phyloP scores from a whole-genome alignment of 1,139 yeast genomes.

The Taphrina confusa region DNA sequence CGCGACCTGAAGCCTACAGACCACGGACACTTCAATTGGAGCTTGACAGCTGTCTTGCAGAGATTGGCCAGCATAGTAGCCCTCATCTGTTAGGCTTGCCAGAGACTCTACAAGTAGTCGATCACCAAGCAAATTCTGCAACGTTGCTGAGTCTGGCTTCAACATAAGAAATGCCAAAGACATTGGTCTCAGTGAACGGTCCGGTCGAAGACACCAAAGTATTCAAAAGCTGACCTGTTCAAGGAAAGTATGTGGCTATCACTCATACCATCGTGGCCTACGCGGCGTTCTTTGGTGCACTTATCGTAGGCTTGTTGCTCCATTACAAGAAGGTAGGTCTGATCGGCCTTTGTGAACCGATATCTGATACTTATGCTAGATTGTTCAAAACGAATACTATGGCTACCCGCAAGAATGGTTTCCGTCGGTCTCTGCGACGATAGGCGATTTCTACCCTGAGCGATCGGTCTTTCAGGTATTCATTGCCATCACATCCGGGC shows the following conservation, averaged over 20 bases:
- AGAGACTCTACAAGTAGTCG: too few species aligned
- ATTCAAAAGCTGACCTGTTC: neutral
- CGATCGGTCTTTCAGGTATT: constrained; percentile 85
- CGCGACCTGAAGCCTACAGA: too few species aligned
- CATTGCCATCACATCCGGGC: constrained; percentile 61
- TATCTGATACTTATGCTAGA: constrained; percentile 49
- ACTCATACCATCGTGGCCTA: constrained; percentile 28
- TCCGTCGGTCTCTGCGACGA: constrained; percentile 94
- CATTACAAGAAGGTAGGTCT: constrained; percentile 34
- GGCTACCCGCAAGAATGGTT: constrained; percentile 99
- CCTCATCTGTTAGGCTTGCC: too few species aligned
- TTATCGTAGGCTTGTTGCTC: constrained; percentile 18
- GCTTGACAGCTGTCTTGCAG: too few species aligned
- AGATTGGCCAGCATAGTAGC: too few species aligned
- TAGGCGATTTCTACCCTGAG: constrained; percentile 96
- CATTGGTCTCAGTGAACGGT: constrained; percentile 7
- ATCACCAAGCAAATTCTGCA: too few species aligned
- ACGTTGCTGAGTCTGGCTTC: neutral
- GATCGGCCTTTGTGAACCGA: neutral
- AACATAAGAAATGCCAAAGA: constrained; percentile 3
- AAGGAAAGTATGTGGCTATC: constrained; percentile 26
- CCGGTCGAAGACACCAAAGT: neutral
- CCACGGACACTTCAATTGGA: too few species aligned
- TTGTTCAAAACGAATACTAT: constrained; percentile 78
- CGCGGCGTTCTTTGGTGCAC: constrained; percentile 29